Conservation (phyloP, 2,329 filamentous ascomycete genomes). For the Pseudonectria buxi region DNA sequence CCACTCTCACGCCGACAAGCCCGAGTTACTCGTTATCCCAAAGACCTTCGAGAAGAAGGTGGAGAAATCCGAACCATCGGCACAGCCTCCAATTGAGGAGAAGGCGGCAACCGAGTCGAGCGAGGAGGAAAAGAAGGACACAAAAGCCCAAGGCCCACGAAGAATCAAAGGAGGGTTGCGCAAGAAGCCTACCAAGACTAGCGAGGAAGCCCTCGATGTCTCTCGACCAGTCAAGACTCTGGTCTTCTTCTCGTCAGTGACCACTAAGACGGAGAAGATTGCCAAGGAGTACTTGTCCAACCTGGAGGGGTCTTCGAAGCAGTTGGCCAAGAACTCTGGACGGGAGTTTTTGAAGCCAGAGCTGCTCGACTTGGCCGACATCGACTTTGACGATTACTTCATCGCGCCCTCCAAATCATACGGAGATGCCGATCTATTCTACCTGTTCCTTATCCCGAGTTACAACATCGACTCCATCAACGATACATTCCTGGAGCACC, state of each 20-base stretch:
- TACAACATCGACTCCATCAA: constrained; percentile 95
- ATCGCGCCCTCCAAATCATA: constrained; percentile 62
- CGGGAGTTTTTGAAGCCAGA: constrained; percentile 49
- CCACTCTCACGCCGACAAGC: constrained; percentile 27
- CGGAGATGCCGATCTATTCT: constrained; percentile 60
- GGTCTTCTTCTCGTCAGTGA: constrained; percentile 86
- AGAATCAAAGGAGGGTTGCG: constrained; percentile 41
- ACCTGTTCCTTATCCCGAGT: constrained; percentile 77
- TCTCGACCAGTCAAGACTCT: constrained; percentile 58
- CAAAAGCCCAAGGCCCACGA: constrained; percentile 37
- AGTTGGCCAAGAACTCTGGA: constrained; percentile 33
- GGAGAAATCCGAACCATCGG: constrained; percentile 5
- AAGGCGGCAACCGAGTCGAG: constrained; percentile 14
- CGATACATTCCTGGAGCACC: constrained; percentile 77
- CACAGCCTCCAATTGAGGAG: constrained; percentile 5
- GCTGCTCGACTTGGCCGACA: constrained; percentile 70
- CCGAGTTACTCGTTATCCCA: constrained; percentile 31
- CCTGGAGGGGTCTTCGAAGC: constrained; percentile 46
- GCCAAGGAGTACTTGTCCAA: constrained; percentile 56
- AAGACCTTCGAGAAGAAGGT: constrained; percentile 26
- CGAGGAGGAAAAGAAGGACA: constrained; percentile 21
- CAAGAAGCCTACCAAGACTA: constrained; percentile 23
- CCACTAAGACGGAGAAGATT: constrained; percentile 71
- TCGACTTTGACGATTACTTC: constrained; percentile 93
- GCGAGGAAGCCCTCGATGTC: constrained; percentile 23